Evolutionary conservation across 2,329 filamentous ascomycete species (phyloP), one percentile per base, ranked within the genome.

Genomic region (Penicillium sp.): DNA sequence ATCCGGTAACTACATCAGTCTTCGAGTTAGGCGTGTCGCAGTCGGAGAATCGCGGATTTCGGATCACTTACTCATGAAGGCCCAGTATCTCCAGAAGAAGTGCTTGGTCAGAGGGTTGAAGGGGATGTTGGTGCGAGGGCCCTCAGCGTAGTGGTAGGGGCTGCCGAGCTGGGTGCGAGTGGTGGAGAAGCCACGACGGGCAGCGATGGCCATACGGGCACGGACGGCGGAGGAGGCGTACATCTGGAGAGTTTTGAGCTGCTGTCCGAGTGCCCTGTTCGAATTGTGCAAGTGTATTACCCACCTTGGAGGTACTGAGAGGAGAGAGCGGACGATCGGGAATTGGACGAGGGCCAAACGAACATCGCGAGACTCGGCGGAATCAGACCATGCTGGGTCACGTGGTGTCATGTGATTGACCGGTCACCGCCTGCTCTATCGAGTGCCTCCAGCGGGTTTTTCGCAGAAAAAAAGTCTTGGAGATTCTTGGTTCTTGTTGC

Each of bases 91-190:
- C 65, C 90, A 58, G 62, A 80, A 84, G 75, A 99, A 99, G 79
- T 83, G 89, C 79, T 86, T 90, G 73, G 87, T 93, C 80, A 90
- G 83, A 64, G 94, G 89, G 84, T 99, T 96, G 86, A 99, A 99
- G 63, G 94, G 94, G 63, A 99, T 79, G 84, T 97, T 97, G 82
- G 84, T 87, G 78, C 91, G 89, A 70, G 93, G 90, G 62, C 93
- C 94, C 82, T 97, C 93, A 67, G 93, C 88, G 82, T 99, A 99
- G 84, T 99, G 94, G 87, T 96, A 97, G 60, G 92, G 92, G 74
- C 90, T 95, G 68, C 82, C 84, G 74, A 96, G 80, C 76, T 90
- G 91, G 73, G 88, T 78, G 71, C 90, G 90, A 74, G 93, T 95
- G 70, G 90, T 86, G 77, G 91, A 88, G 88, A 99, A 97, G 80